Evolutionary conservation across 2,329 filamentous ascomycete genomes (phyloP).

Genomic region (Alternaria metachromatica): DNA sequence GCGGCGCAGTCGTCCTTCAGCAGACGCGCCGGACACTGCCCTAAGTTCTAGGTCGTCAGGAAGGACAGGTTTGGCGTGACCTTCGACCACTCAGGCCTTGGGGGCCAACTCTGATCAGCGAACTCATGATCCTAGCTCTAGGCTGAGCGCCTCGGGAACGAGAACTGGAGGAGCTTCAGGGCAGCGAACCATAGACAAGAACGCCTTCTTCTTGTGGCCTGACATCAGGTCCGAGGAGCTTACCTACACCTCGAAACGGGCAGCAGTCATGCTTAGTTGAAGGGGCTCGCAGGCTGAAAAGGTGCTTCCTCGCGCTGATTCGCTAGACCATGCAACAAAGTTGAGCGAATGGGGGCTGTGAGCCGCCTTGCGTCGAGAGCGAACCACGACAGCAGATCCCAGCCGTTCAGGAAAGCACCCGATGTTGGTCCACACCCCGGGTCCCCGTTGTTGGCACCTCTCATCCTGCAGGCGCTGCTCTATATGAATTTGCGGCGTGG

Average conservation of each 20-base stretch:
- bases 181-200: conserved; percentile 6
- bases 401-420: conserved; percentile 10
- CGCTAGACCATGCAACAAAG: conserved; percentile 12
- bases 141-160: conserved; percentile 11
- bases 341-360: conserved; percentile 6
- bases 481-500: conserved; percentile 26
- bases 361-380: conserved; percentile 2
- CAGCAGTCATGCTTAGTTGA: conserved; percentile 10
- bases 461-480: conserved; percentile 19
- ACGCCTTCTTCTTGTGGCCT: conserved; percentile 11
- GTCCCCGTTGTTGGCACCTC: conserved; percentile 13
- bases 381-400: conserved; percentile 8
- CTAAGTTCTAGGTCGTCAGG: not conserved
- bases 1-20: conserved; percentile 10
- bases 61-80: not conserved
- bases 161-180: conserved; percentile 7
- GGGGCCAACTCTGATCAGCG: conserved; percentile 10
- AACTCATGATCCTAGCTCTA: conserved; percentile 23
- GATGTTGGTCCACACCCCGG: conserved; percentile 12
- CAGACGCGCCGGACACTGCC: not conserved
- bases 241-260: conserved; percentile 1
- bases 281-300: conserved; percentile 7
- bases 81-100: conserved; percentile 7
- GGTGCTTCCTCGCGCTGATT: conserved; percentile 12
- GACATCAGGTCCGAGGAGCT: not conserved